phyloP scores from a whole-genome alignment of 257 asterid genomes.

The Apocynum venetum region DNA sequence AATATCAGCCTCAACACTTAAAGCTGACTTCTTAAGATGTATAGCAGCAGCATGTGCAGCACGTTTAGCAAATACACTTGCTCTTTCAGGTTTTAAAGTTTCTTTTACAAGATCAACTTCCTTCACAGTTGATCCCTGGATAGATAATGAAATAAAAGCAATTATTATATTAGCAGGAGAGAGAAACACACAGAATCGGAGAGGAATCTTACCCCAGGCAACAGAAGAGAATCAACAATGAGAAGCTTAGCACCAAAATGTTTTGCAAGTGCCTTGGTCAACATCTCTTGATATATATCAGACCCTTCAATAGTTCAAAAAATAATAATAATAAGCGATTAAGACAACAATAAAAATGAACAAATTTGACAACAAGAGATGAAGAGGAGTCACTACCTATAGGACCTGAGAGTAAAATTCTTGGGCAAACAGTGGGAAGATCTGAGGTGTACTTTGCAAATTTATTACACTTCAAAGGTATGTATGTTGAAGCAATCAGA shows the following conservation, averaged over 20 bases:
- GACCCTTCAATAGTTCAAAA: conserved; percentile 46
- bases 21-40: conserved; percentile 64
- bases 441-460: conserved; percentile 51
- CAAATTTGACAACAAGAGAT: neutral
- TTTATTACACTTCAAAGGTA: conserved; percentile 55
- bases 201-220: conserved; percentile 69
- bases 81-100: conserved; percentile 62
- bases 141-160: conserved; percentile 5
- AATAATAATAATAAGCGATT: neutral
- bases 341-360: conserved; percentile 11
- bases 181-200: conserved; percentile 3
- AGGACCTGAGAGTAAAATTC: conserved; percentile 83
- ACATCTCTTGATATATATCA: conserved; percentile 80
- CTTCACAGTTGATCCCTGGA: conserved; percentile 60
- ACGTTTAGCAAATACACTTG: conserved; percentile 58
- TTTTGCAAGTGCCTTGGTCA: conserved; percentile 75
- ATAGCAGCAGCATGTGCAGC: conserved; percentile 41
- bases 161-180: neutral
- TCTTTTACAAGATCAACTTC: conserved; percentile 63
- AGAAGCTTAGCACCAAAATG: conserved; percentile 60
- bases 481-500: conserved; percentile 69
- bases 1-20: conserved; percentile 71
- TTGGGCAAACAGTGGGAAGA: conserved; percentile 74
- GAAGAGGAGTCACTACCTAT: conserved; percentile 49
- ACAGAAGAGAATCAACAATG: conserved; percentile 56